Percentiles rank a stretch among this genome's conserved stretches.
phyloP scores from a whole-genome alignment of 2,329 filamentous ascomycete species.

The Alternaria atra region DNA sequence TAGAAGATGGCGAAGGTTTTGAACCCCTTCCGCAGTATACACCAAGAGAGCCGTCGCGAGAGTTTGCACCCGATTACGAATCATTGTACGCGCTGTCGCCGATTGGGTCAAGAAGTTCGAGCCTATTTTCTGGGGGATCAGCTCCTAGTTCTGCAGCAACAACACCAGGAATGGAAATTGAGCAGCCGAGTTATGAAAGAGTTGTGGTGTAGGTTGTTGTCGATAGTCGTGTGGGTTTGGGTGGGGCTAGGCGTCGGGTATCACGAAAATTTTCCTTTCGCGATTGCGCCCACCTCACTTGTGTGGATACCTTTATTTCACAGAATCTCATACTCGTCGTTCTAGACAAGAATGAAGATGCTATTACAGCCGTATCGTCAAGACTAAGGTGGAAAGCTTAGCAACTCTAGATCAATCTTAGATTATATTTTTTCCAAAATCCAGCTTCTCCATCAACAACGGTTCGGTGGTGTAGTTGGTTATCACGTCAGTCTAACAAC shows the following conservation, averaged over 20 bases:
- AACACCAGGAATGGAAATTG: conserved; percentile 22
- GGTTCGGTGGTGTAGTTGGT: conserved; percentile 57
- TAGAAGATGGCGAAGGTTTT: conserved; percentile 32
- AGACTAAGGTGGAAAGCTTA: too few species aligned
- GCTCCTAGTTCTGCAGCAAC: conserved; percentile 15
- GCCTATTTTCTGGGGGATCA: conserved; percentile 21
- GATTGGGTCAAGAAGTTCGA: conserved; percentile 26
- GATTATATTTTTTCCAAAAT: too few species aligned
- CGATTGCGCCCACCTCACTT: background rate
- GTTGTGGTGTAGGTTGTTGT: background rate
- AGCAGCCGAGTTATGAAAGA: conserved; percentile 12
- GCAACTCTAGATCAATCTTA: too few species aligned
- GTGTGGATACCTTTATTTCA: background rate
- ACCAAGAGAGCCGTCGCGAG: conserved; percentile 37
- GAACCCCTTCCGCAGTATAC: conserved; percentile 46
- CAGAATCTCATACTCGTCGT: background rate
- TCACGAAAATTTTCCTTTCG: background rate
- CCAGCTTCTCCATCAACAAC: background rate
- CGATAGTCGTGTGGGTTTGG: background rate
- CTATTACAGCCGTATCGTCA: too few species aligned
- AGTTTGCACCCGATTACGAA: conserved; percentile 47
- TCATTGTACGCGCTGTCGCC: conserved; percentile 33
- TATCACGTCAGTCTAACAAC: conserved; percentile 59
- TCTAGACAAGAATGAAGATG: too few species aligned
- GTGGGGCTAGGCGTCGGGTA: background rate